Conservation (phyloP, 2,329 filamentous ascomycete genomes). For the Periglandula ipomoeae region DNA sequence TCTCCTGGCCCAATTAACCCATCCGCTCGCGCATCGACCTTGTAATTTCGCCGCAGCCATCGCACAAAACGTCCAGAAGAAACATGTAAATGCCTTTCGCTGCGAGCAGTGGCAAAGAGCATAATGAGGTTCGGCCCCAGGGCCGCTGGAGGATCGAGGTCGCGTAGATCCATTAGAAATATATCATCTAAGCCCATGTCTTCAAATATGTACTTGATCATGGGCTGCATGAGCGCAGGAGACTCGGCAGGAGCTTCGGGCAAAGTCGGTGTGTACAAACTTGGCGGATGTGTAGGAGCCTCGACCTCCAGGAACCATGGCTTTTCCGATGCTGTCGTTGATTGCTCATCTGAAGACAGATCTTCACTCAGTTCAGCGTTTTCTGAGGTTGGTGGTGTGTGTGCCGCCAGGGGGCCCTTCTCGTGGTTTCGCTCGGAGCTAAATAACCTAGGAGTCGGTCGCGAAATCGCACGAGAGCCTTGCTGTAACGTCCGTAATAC, state of each 20-base stretch:
- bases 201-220: constrained; percentile 71
- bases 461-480: constrained; percentile 12
- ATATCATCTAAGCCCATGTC: constrained; percentile 83
- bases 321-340: constrained; percentile 19
- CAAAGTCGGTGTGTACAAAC: constrained; percentile 36
- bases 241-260: constrained; percentile 55
- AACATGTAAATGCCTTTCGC: constrained; percentile 87
- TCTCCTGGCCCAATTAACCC: constrained; percentile 85
- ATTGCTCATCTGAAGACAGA: background rate
- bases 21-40: constrained; percentile 69
- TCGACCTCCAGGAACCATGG: constrained; percentile 87
- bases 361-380: constrained; percentile 20
- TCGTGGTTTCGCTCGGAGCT: constrained; percentile 12
- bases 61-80: constrained; percentile 82
- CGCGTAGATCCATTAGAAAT: constrained; percentile 70
- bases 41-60: constrained; percentile 68
- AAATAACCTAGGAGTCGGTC: constrained; percentile 15
- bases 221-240: constrained; percentile 59
- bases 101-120: constrained; percentile 84
- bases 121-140: constrained; percentile 85
- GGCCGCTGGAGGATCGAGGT: constrained; percentile 76
- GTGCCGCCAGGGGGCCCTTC: constrained; percentile 11
- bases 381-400: constrained; percentile 4
- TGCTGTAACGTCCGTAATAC: constrained; percentile 16
- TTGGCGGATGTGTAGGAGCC: constrained; percentile 40